phyloP scores from a whole-genome alignment of 176 grass and related monocot species.

The Carex pumila region DNA sequence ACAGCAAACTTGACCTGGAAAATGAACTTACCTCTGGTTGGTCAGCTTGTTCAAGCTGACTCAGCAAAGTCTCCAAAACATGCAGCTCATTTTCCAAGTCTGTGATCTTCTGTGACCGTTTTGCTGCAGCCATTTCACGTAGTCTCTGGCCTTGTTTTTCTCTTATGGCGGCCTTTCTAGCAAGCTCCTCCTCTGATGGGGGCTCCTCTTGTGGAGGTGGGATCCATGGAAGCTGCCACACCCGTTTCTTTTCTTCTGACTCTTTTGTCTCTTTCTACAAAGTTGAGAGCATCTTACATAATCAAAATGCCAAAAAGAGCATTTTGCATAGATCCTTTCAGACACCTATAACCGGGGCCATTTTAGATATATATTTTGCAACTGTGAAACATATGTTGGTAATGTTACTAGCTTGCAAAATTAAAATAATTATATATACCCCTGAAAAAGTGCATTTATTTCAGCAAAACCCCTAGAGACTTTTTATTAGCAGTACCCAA shows the following conservation, averaged over 20 bases:
- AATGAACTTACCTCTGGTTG: slow-evolving; percentile 37
- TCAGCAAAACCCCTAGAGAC: not conserved
- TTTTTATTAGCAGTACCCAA: not conserved
- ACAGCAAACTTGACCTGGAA: not conserved
- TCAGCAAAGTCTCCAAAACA: slow-evolving; percentile 55
- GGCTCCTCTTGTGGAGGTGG: slow-evolving; percentile 75
- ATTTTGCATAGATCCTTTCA: not conserved
- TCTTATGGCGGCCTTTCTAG: slow-evolving; percentile 82
- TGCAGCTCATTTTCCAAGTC: slow-evolving; percentile 62
- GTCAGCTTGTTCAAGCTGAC: slow-evolving; percentile 68
- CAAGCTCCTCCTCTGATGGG: slow-evolving; percentile 92
- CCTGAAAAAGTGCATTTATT: not conserved
- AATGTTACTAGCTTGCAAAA: not conserved
- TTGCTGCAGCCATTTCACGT: slow-evolving; percentile 86
- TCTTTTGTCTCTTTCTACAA: slow-evolving; percentile 82
- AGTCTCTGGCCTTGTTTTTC: slow-evolving; percentile 92
- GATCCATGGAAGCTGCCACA: slow-evolving; percentile 97
- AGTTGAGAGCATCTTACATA: slow-evolving; percentile 25
- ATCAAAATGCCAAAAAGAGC: not conserved
- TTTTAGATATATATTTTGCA: not conserved
- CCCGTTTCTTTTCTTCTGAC: slow-evolving; percentile 84
- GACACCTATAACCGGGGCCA: not conserved
- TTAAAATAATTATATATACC: not conserved
- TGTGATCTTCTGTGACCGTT: slow-evolving; percentile 67
- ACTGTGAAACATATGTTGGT: not conserved